These are phyloP conservation scores for Prunus padus DNA, from an alignment of 306 rosid genomes.

Conservation along the genomic window DNA sequence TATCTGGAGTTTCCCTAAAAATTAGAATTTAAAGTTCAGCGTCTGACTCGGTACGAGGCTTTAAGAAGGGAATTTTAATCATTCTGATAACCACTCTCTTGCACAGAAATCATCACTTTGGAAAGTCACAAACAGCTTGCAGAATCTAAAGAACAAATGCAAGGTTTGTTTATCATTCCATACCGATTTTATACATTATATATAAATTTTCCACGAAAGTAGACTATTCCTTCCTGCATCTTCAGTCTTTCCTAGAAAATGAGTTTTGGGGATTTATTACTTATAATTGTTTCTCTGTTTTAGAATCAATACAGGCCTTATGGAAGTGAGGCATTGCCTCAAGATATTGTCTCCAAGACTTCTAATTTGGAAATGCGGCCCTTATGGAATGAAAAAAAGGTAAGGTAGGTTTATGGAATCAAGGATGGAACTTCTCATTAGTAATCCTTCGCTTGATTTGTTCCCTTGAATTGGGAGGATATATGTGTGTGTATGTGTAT, in stretches of 20 bases:
- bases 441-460: not conserved
- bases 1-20: slow-evolving; percentile 3
- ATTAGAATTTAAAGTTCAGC: not conserved
- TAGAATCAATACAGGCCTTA: slow-evolving; percentile 63
- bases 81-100: not conserved
- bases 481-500: not conserved
- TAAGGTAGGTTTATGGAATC: not conserved
- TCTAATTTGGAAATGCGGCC: slow-evolving; percentile 64
- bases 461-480: not conserved
- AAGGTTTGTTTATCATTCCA: slow-evolving; percentile 48
- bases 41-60: not conserved
- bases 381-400: slow-evolving; percentile 51
- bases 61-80: too few relatives aligned
- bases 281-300: slow-evolving; percentile 39
- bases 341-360: slow-evolving; percentile 60
- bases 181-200: too few relatives aligned
- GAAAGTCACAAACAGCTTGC: slow-evolving; percentile 31
- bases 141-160: slow-evolving; percentile 40
- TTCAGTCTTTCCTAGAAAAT: not conserved
- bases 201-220: not conserved
- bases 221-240: not conserved
- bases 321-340: slow-evolving; percentile 81
- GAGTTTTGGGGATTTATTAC: slow-evolving; percentile 13
- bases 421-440: not conserved
- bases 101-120: slow-evolving; percentile 42